Percentiles rank a stretch among this genome's conserved stretches.
Conservation (phyloP, 257 asterid species). For the Nicotiana benthamiana region DNA sequence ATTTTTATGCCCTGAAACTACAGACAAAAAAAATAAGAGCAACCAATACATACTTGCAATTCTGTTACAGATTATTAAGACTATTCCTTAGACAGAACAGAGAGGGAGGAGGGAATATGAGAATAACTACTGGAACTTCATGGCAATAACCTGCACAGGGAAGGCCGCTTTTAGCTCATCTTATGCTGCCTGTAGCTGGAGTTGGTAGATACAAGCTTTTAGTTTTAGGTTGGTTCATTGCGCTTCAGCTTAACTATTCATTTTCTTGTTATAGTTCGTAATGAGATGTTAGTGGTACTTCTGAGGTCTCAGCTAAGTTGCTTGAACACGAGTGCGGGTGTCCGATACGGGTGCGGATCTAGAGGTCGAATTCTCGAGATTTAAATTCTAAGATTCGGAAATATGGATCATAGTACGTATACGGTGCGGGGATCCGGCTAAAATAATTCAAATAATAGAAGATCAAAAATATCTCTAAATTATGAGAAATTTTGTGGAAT, state of each 20-base stretch:
- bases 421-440: no score
- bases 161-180: neutral
- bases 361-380: no score
- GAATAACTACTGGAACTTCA: neutral
- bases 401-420: no score
- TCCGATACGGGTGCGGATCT: no score
- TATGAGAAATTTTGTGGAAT: no score
- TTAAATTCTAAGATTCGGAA: no score
- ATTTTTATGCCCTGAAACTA: neutral
- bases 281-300: neutral
- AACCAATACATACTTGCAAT: neutral
- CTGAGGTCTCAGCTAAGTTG: neutral
- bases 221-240: neutral
- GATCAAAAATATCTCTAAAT: no score
- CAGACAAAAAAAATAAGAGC: neutral
- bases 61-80: neutral
- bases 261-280: neutral
- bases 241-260: neutral
- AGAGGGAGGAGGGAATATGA: neutral
- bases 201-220: neutral
- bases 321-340: no score
- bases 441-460: no score
- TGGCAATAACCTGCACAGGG: neutral
- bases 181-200: neutral
- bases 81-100: neutral